These are phyloP conservation scores for Aegle marmelos DNA, from an alignment of 345 rosid species.

Conservation along the genomic window DNA sequence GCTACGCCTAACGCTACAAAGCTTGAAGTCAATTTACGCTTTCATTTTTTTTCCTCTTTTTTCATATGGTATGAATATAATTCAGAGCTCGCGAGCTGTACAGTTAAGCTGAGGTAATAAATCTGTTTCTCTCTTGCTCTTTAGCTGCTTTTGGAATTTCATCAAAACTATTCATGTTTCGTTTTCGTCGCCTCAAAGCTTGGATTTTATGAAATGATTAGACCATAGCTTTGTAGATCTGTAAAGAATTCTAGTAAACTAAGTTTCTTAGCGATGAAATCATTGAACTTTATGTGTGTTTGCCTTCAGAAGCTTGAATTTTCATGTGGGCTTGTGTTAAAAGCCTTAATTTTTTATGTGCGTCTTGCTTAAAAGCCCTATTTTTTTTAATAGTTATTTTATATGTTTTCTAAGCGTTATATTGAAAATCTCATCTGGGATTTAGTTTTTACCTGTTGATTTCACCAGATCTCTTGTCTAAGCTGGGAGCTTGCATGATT, in stretches of 20 bases:
- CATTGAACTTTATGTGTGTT: neutral
- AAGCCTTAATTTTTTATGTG: neutral
- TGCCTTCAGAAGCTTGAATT: neutral
- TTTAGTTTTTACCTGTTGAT: neutral
- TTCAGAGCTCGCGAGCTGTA: slow-evolving; percentile 15
- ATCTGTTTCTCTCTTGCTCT: neutral
- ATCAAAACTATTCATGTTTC: no score
- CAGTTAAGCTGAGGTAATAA: slow-evolving; percentile 31
- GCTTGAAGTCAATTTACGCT: neutral
- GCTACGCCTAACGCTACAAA: neutral
- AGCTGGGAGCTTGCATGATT: neutral
- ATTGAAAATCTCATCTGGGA: neutral
- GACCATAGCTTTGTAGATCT: neutral
- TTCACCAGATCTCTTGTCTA: neutral
- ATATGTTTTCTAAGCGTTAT: neutral
- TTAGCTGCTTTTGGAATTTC: neutral
- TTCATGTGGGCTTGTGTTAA: neutral
- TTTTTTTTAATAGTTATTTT: neutral
- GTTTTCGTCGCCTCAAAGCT: no score
- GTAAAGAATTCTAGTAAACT: neutral
- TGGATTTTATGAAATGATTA: neutral
- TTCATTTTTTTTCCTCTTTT: neutral
- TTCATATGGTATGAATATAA: neutral
- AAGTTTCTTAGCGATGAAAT: neutral
- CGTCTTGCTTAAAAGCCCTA: neutral